These are phyloP conservation scores for Fusarium poae DNA, from an alignment of 2,329 filamentous ascomycete species.

Conservation along the genomic window DNA sequence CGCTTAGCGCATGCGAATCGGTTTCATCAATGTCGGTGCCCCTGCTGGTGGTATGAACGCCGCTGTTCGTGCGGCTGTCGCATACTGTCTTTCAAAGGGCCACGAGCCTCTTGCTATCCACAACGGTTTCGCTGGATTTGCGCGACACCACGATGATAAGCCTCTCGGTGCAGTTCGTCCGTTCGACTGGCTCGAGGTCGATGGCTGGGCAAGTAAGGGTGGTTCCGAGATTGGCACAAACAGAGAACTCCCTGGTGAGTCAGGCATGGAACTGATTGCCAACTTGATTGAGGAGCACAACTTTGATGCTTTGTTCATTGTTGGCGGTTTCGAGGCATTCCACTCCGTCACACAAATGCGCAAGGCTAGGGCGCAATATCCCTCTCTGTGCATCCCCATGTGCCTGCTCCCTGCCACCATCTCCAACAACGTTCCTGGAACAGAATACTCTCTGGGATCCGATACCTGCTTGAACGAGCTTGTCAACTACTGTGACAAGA, in stretches of 20 bases:
- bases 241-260: slow-evolving; percentile 87
- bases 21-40: slow-evolving; percentile 96
- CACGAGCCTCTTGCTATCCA: slow-evolving; percentile 93
- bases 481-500: slow-evolving; percentile 95
- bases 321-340: slow-evolving; percentile 97
- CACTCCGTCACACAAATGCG: slow-evolving; percentile 90
- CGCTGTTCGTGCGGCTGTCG: slow-evolving; percentile 90
- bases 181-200: slow-evolving; percentile 93
- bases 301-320: slow-evolving; percentile 90
- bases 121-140: slow-evolving; percentile 95
- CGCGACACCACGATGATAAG: slow-evolving; percentile 87
- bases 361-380: slow-evolving; percentile 81
- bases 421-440: slow-evolving; percentile 97
- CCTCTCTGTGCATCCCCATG: slow-evolving; percentile 92
- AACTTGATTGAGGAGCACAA: slow-evolving; percentile 86
- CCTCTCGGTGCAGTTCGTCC: slow-evolving; percentile 86
- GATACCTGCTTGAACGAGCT: slow-evolving; percentile 97
- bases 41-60: slow-evolving; percentile 99
- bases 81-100: slow-evolving; percentile 91
- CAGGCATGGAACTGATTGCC: slow-evolving; percentile 85
- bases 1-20: slow-evolving; percentile 86
- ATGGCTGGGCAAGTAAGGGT: slow-evolving; percentile 94
- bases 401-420: slow-evolving; percentile 94
- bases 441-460: slow-evolving; percentile 95
- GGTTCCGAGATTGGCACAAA: slow-evolving; percentile 99